Percentiles rank a stretch among this genome's conserved stretches.
Evolutionary conservation across 495 filamentous ascomycete genomes (phyloP).

Genomic region (Penicillium alfredii): DNA sequence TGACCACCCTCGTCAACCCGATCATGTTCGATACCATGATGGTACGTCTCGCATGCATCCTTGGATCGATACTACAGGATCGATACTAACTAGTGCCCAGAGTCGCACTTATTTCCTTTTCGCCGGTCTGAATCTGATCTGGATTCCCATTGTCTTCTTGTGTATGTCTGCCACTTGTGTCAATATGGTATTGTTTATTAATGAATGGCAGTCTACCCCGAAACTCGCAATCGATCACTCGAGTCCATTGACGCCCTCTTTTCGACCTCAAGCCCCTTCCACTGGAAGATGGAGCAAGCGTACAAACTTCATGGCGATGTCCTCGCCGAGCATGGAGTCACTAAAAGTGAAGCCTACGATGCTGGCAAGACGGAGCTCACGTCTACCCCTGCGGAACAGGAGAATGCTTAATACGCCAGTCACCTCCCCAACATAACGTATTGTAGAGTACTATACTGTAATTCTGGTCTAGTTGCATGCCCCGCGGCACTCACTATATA

Average conservation of each 20-base stretch:
- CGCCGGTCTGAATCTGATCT: constrained; percentile 48
- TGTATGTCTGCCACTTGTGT: constrained; percentile 14
- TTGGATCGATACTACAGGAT: background rate
- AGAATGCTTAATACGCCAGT: background rate
- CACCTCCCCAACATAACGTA: background rate
- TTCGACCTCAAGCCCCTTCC: constrained; percentile 29
- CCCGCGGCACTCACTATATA: too few relatives aligned
- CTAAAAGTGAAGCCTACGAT: constrained; percentile 3
- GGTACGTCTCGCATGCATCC: constrained; percentile 8
- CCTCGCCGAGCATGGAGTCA: constrained; percentile 20
- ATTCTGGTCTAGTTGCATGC: too few relatives aligned
- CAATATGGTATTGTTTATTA: background rate
- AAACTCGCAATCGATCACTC: constrained; percentile 51
- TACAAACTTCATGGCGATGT: constrained; percentile 32
- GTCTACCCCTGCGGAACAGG: background rate
- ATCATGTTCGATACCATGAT: constrained; percentile 42
- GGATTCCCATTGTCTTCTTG: constrained; percentile 46
- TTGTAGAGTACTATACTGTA: too few relatives aligned
- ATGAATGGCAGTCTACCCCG: constrained; percentile 43
- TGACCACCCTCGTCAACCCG: constrained; percentile 49
- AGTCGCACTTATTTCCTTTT: constrained; percentile 50
- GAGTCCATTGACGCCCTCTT: constrained; percentile 57
- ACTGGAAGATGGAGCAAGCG: constrained; percentile 36
- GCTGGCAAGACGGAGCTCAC: constrained; percentile 2
- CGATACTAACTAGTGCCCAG: constrained; percentile 10